phyloP scores from a whole-genome alignment of 169 alveolate species.

The Cryptosporidium baileyi region DNA sequence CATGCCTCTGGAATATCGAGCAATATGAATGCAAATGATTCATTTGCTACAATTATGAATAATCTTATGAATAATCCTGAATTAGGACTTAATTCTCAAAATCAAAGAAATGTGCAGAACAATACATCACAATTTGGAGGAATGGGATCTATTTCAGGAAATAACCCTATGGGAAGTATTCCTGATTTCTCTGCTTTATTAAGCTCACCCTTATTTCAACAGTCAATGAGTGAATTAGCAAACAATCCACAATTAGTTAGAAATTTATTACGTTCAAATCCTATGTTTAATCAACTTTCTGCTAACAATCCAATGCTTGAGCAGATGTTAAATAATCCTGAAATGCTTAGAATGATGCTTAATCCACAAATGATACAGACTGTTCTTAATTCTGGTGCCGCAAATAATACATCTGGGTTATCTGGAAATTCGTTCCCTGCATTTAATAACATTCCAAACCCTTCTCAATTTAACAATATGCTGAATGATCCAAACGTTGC shows the following conservation, averaged over 20 bases:
- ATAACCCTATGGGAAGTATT: not conserved
- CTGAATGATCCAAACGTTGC: constrained; percentile 39
- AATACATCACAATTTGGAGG: not conserved
- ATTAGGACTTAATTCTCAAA: not conserved
- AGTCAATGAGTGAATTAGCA: constrained; percentile 78
- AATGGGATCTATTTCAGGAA: not conserved
- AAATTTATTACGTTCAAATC: constrained; percentile 73
- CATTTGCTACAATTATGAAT: constrained; percentile 31
- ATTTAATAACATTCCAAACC: constrained; percentile 11
- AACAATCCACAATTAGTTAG: constrained; percentile 77
- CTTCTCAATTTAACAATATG: not conserved
- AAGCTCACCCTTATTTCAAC: constrained; percentile 81
- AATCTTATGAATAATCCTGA: constrained; percentile 11
- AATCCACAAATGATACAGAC: constrained; percentile 77
- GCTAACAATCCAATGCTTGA: constrained; percentile 82
- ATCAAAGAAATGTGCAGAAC: not conserved
- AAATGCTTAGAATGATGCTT: constrained; percentile 81
- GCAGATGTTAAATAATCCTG: constrained; percentile 86
- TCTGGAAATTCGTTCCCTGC: constrained; percentile 52
- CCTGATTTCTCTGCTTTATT: constrained; percentile 58
- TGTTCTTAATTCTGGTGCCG: not conserved
- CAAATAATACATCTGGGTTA: not conserved
- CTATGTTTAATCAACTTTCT: constrained; percentile 75
- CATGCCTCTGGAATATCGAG: not conserved
- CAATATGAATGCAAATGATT: not conserved